Evolutionary conservation across 306 rosid genomes (phyloP), one percentile per base, ranked within the genome.

Genomic region (Myrica gale): DNA sequence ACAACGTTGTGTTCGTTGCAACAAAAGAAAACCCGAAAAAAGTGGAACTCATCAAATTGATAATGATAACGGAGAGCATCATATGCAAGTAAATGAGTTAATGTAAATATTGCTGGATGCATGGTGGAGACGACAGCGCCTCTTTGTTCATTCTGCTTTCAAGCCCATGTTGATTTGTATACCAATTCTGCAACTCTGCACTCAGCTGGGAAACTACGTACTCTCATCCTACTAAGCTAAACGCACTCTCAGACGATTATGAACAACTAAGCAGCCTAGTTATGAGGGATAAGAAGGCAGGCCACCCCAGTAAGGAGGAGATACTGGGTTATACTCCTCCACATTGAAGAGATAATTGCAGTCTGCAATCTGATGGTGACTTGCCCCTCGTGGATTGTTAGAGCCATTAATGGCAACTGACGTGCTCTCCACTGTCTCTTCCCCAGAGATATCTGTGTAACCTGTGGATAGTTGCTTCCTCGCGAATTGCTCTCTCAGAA

Each of bases 381-480:
- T 61, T 5, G 76, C 71, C 48, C 85, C 85, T 62, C 63, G 68
- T 58, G 77, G 50, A 78, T 79, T 80, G 75, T 83, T 79, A 23
- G 86, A 76, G 81, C 88, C 82, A 9, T 83, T 86, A 39, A 82
- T 76, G 10, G 81, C 87, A 1, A 78, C 90, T 51, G 96, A 89
- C 5, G 89, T 85, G 89, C 96, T 88, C 69, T 90, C 97, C 17
- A 84, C 97, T 10, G 92, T 92, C 79, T 90, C 98, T 68, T 90
- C 97, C 5, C 89, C 97, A 9, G 96, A 92, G 66, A 90, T 72
- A 54, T 90, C 96, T 17, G 90, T 88, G 79, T 87, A 88, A 1
- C 81, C 89, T 20, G 78, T 65, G 12, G 96, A 89, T 32, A 78
- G 80, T 68, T 87, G 92, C 50, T 89, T 87, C 86, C 84, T 82